Conservation (phyloP, 495 filamentous ascomycete genomes). For the Aspergillus haitiensis region DNA sequence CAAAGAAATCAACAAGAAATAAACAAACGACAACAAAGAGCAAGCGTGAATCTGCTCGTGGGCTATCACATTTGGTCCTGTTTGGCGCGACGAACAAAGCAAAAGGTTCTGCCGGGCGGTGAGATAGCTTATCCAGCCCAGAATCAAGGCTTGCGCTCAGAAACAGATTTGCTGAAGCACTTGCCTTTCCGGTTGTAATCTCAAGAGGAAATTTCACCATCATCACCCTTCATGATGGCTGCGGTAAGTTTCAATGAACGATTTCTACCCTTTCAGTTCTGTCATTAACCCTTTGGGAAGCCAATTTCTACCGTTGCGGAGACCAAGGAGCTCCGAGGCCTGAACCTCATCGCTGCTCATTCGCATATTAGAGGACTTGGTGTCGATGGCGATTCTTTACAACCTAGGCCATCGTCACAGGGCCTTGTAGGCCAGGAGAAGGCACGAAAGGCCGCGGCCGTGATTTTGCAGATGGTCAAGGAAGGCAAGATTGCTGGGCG, state of each 20-base stretch:
- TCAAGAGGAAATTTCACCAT: conserved; percentile 7
- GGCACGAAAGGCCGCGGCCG: conserved; percentile 90
- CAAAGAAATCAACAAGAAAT: neutral
- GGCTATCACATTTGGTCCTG: conserved; percentile 1
- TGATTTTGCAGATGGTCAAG: conserved; percentile 97
- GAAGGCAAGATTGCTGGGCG: conserved; percentile 97
- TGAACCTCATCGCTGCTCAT: conserved; percentile 97
- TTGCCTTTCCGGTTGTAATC: neutral
- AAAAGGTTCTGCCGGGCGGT: conserved; percentile 35
- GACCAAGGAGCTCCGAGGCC: conserved; percentile 86
- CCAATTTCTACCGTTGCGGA: conserved; percentile 91
- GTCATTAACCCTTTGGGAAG: conserved; percentile 41
- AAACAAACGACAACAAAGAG: conserved; percentile 1
- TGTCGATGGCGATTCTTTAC: conserved; percentile 87
- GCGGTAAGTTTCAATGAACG: conserved; percentile 34
- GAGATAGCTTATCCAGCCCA: conserved; percentile 13
- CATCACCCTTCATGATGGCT: conserved; percentile 35
- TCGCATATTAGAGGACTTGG: conserved; percentile 96
- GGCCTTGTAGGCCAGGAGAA: conserved; percentile 97
- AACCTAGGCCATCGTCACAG: conserved; percentile 82
- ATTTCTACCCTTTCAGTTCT: conserved; percentile 11
- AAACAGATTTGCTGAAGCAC: conserved; percentile 16
- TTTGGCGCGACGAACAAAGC: neutral
- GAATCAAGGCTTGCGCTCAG: conserved; percentile 18
- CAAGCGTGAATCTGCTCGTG: conserved; percentile 4